Evolutionary conservation across 73 alveolate genomes (phyloP), one percentile per base, ranked within the genome.

Genomic region (Paramecium bursaria): DNA sequence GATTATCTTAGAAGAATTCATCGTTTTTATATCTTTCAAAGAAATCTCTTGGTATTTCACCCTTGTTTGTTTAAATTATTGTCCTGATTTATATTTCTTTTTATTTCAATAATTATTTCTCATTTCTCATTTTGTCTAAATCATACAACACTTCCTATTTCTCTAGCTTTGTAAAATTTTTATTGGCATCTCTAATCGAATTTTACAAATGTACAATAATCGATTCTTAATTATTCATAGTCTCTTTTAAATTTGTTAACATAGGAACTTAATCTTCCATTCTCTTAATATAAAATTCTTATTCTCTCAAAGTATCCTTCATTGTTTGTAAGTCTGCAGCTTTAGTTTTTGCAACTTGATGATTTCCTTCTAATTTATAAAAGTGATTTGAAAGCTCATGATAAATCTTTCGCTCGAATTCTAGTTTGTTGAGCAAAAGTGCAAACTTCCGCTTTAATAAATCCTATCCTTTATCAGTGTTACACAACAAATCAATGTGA

Each of bases 381-480:
- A 85, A 88, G 46, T 92, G 82, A 75, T 92, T 85, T 47, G 92
- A 91, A 30, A 86, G 48, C 55, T 92, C 96, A 73, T 42, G 86
- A 87, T 88, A 86, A 27, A 92, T 51, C 74, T 87, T 92, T n/a
- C 87, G 54, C 49, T 92, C 95, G 27, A 92, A 86, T 49, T 92
- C 88, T 10, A 92, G 44, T 85, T 92, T 92, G 30, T 91, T 92
- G 42, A 88, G 50, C 73, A 92, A 48, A 1, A 92, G 86, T 0
- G 93, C 95, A 61, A 87, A 77, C 73, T 92, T 92, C 73, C 88
- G 75, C 79, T 88, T 91, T 11, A 92, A 19, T 3, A 92, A 80
- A 74, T 88, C 96, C 23, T 87, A 52, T 23, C 96, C 96, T 73
- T 92, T 91, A 49, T 87, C 86, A n/a, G 96, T 89, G 48, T 92